Evolutionary conservation across 2,329 filamentous ascomycete species (phyloP).

Genomic region (Penicillium palitans): DNA sequence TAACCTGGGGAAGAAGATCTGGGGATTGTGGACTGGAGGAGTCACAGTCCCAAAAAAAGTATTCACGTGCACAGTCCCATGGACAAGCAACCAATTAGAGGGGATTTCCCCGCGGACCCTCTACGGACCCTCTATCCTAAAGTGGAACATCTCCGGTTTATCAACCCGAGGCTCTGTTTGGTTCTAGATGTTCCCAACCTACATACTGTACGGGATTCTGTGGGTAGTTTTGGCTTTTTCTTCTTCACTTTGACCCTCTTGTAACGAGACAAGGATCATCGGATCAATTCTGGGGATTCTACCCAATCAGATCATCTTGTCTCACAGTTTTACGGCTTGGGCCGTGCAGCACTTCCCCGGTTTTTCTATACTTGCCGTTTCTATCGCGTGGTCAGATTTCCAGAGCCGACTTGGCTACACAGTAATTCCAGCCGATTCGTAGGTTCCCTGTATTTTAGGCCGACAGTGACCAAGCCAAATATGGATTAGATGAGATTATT

Average conservation of each 20-base stretch:
- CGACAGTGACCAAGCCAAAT: not conserved
- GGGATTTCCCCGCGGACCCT: not conserved
- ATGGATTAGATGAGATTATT: not conserved
- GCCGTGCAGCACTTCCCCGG: slow-evolving; percentile 7
- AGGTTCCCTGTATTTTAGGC: not conserved
- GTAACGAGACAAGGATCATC: not conserved
- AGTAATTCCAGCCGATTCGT: slow-evolving; percentile 1
- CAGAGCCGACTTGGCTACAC: slow-evolving; percentile 8
- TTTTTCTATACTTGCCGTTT: slow-evolving; percentile 4
- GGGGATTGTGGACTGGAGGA: not conserved
- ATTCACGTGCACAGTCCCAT: not conserved
- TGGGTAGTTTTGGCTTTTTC: no score
- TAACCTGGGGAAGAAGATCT: not conserved
- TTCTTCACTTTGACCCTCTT: not conserved
- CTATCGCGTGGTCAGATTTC: slow-evolving; percentile 1
- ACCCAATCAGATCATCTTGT: not conserved
- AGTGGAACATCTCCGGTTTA: slow-evolving; percentile 3
- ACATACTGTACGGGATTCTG: no score
- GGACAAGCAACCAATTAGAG: not conserved
- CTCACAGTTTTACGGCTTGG: not conserved
- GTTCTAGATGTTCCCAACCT: not conserved
- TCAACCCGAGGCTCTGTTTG: slow-evolving; percentile 9
- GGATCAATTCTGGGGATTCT: not conserved
- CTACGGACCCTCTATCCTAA: slow-evolving; percentile 1
- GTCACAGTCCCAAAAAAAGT: not conserved